Evolutionary conservation across 192 early-diverging fungal genomes (phyloP).

Genomic region (Mortierella alpina): DNA sequence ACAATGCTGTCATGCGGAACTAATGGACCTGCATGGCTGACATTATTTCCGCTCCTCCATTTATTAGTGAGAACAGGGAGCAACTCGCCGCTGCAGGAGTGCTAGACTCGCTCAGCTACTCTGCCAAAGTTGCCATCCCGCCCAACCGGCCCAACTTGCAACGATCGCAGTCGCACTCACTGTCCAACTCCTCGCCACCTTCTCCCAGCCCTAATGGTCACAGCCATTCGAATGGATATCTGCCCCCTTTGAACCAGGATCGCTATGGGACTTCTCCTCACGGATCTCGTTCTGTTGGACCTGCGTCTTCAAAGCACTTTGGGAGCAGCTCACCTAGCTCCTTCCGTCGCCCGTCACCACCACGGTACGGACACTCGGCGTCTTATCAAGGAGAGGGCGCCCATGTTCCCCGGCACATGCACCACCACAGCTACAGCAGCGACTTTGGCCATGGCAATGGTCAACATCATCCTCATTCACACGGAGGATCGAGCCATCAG

Average conservation of each 20-base stretch:
- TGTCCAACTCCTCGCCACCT: conserved; percentile 43
- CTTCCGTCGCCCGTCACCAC: conserved; percentile 26
- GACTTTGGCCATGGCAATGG: conserved; percentile 1
- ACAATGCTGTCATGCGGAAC: neutral
- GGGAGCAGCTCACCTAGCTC: conserved; percentile 42
- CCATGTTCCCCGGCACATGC: conserved; percentile 14
- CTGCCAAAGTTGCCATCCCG: conserved; percentile 48
- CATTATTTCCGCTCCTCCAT: neutral
- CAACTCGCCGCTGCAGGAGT: conserved; percentile 51
- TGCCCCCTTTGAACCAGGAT: conserved; percentile 28
- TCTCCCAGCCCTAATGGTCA: conserved; percentile 44
- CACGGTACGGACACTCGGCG: conserved; percentile 17
- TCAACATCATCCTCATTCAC: conserved; percentile 30
- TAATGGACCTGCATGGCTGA: neutral
- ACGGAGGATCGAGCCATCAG: conserved; percentile 24
- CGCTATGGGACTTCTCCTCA: conserved; percentile 34
- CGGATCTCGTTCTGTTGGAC: conserved; percentile 28
- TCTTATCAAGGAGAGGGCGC: conserved; percentile 28
- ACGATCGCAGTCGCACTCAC: conserved; percentile 40
- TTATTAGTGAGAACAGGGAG: conserved; percentile 44
- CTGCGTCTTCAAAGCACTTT: conserved; percentile 46
- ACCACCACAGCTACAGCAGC: conserved; percentile 42
- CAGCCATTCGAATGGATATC: conserved; percentile 20
- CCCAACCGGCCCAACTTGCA: conserved; percentile 50
- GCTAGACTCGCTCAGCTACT: conserved; percentile 44